Evolutionary conservation across 2,329 filamentous ascomycete genomes (phyloP), one percentile per base, ranked within the genome.

Genomic region (Botrytis squamosa): DNA sequence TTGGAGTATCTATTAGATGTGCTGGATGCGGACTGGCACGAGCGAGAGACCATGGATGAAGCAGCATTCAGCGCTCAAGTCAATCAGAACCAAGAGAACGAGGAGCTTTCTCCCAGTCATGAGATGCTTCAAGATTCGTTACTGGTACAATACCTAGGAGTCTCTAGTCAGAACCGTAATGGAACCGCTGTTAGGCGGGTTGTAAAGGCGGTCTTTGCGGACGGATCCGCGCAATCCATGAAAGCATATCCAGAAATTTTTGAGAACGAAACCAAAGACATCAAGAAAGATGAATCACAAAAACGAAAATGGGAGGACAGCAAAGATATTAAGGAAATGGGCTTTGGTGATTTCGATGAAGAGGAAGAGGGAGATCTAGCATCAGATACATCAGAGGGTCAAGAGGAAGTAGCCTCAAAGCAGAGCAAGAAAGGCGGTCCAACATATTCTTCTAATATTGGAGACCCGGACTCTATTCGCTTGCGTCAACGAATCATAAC

Each of bases 1-100:
- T 85, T 98, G 22, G 88, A 91, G 49, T 90, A 92, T 75, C 92
- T 97, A 86, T 82, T 97, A 8, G 92, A 95, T 78, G 89, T 92
- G 10, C 84, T 98, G 20, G 91, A 96, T 76, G 84, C 85, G 4
- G 93, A 97, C 78, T 90, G 92, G 81, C 81, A 86, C 9, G 88
- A 90, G 75, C 85, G 90, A 9, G 81, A 87, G 69, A 83, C 85
- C 14, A 80, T 85, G 62, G 88, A 90, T 71, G 76, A 59, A 20
- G 33, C 42, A 36, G 46, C 70, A 69, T 16, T 78, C 42, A 29
- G 38, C 29, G 33, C 22, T 40, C 44, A 71, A 38, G 29, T 25
- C 82, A 83, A 63, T 79, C 59, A 25, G 80, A 81, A 77, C 16
- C 73, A 79, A 1, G 78, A 80, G 22, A 76, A 75, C 7, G 57